These are phyloP conservation scores for Ceriops zippeliana DNA, from an alignment of 345 rosid species.

Conservation along the genomic window DNA sequence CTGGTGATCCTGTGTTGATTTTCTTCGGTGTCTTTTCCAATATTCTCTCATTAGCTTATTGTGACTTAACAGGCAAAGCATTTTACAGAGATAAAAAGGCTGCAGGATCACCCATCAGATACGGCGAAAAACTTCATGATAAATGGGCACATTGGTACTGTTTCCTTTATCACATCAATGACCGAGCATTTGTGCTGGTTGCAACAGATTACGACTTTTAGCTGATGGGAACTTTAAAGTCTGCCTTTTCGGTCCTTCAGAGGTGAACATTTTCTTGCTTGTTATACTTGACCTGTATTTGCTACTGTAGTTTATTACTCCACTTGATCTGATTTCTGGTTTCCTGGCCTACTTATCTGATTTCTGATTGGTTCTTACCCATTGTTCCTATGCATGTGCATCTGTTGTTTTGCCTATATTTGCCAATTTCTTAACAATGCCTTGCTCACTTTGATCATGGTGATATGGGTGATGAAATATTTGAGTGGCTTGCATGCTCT, in stretches of 20 bases:
- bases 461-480: too few species aligned
- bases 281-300: not conserved
- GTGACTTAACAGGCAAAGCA: slow-evolving; percentile 40
- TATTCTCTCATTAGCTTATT: slow-evolving; percentile 12
- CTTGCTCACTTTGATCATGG: not conserved
- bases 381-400: too few species aligned
- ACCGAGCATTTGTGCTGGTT: slow-evolving; percentile 94
- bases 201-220: slow-evolving; percentile 89
- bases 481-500: too few species aligned
- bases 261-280: slow-evolving; percentile 41
- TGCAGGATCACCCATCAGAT: slow-evolving; percentile 73
- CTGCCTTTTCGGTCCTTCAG: slow-evolving; percentile 97
- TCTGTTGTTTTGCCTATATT: too few species aligned
- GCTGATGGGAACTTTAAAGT: slow-evolving; percentile 99
- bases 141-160: slow-evolving; percentile 77
- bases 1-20: slow-evolving; percentile 20
- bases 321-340: not conserved
- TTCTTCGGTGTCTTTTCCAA: slow-evolving; percentile 5
- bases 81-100: slow-evolving; percentile 53
- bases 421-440: not conserved
- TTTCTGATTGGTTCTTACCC: not conserved
- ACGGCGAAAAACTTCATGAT: slow-evolving; percentile 89
- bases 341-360: not conserved
- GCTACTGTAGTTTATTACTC: not conserved
- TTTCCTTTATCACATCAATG: slow-evolving; percentile 97